Percentiles rank a stretch among this genome's conserved stretches.
Conservation (phyloP, 306 rosid genomes). For the Sechiopsis laciniata region DNA sequence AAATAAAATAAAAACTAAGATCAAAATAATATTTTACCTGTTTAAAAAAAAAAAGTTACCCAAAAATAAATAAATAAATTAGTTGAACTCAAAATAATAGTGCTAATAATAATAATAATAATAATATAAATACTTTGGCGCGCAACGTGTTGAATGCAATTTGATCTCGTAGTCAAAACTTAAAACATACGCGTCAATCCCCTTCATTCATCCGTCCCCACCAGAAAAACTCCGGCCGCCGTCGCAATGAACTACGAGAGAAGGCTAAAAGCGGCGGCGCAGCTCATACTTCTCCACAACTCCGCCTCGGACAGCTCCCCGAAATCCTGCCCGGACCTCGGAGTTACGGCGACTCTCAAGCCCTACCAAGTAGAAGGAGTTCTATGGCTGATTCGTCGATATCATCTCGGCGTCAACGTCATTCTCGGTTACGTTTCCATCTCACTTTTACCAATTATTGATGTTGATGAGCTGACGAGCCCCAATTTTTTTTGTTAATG, state of each 20-base stretch:
- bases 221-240: background rate
- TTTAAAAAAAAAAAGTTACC: no score
- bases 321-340: constrained; percentile 35
- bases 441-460: background rate
- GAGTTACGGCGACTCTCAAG: constrained; percentile 65
- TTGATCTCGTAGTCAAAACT: background rate
- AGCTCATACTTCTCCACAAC: constrained; percentile 35
- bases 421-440: constrained; percentile 53
- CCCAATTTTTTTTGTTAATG: background rate
- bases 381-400: constrained; percentile 74
- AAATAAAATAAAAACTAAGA: no score
- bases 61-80: no score
- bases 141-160: constrained; percentile 13
- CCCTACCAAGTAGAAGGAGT: constrained; percentile 85
- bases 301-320: constrained; percentile 32
- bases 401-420: constrained; percentile 77
- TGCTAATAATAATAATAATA: no score
- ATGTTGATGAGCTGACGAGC: background rate
- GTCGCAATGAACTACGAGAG: constrained; percentile 44
- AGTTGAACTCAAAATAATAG: no score
- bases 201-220: background rate
- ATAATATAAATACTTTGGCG: constrained; percentile 17
- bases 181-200: background rate
- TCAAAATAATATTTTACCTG: no score
- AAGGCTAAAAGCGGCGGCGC: constrained; percentile 56